Evolutionary conservation across 2,329 filamentous ascomycete genomes (phyloP), one percentile per base, ranked within the genome.

Genomic region (Ophidiomyces ophidiicola): DNA sequence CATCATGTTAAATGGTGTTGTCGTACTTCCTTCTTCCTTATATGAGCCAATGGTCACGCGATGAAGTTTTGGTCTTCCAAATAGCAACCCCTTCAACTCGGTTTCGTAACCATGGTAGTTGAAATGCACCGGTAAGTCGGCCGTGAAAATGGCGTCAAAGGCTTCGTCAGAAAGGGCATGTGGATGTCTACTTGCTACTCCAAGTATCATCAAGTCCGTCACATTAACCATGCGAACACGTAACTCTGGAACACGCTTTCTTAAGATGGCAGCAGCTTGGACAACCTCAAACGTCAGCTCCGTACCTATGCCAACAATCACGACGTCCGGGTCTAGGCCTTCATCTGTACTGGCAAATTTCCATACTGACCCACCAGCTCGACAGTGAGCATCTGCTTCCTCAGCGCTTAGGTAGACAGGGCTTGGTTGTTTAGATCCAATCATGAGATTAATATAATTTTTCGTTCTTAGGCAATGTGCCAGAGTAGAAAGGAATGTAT

Each of bases 1-100:
- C 74, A 80, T 75, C 76, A 80, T 80, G 49, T 80, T 72, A 48
- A 81, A 80, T 1, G 76, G 76, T 2, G 76, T 80, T 0, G 76
- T 81, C 1, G 76, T 80, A 37, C 65, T 74, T 0, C 76, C 77
- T 54, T 81, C 76, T 50, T 81, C 76, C 18, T 67, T 67, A 47
- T 80, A 81, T 3, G 70, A 73, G 10, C 66, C 67, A 5, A 80
- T 69, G 0, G 56, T 67, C 44, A 78, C 66, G 2, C 73, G 64
- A 4, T 71, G 62, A 11, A 71, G 48, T 6, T 61, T 57, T 0
- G 63, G 64, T 0, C 75, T 63, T 0, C 73, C 74, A 49, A 80
- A 80, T 2, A 80, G 55, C 18, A 80, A 52, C 0, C 75, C 75
- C 43, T 72, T 68, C 40, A 81, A 54, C 51, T 80, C 76, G 1